Conservation (phyloP, 768 basidiomycete species). For the Russula foetens region DNA sequence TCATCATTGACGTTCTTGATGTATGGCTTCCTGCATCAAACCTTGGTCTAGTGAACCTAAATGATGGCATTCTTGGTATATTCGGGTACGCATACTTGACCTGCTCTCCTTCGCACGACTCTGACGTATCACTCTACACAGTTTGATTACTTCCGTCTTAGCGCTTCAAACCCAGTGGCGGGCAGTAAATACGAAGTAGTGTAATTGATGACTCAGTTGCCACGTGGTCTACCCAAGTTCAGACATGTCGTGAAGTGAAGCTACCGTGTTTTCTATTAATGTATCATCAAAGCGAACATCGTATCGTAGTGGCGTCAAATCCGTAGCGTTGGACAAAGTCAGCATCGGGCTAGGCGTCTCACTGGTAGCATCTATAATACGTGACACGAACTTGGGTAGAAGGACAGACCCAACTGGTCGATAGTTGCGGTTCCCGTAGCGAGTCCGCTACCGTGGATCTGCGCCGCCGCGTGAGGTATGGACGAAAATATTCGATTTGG, state of each 20-base stretch:
- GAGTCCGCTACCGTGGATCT: too few relatives aligned
- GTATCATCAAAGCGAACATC: not conserved
- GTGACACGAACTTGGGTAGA: too few relatives aligned
- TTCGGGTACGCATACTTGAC: conserved; percentile 57
- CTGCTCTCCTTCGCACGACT: not conserved
- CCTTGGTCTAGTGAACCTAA: conserved; percentile 64
- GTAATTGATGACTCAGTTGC: not conserved
- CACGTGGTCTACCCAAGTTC: not conserved
- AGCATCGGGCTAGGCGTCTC: too few relatives aligned
- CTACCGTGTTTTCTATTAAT: not conserved
- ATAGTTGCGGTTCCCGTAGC: too few relatives aligned
- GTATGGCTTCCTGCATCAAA: conserved; percentile 85
- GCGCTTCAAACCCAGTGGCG: conserved; percentile 18
- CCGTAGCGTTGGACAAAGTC: too few relatives aligned
- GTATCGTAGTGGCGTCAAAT: too few relatives aligned
- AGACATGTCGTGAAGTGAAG: too few relatives aligned
- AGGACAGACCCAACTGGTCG: too few relatives aligned
- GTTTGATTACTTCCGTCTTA: conserved; percentile 43
- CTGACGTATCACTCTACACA: conserved; percentile 25
- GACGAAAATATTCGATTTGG: too few relatives aligned
- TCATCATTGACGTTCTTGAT: conserved; percentile 79
- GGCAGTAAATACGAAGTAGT: conserved; percentile 12
- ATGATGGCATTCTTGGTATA: conserved; percentile 80
- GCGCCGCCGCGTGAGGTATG: too few relatives aligned
- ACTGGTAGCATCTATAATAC: too few relatives aligned